Evolutionary conservation across 2,329 filamentous ascomycete genomes (phyloP).

Genomic region (Trichoderma arundinaceum): DNA sequence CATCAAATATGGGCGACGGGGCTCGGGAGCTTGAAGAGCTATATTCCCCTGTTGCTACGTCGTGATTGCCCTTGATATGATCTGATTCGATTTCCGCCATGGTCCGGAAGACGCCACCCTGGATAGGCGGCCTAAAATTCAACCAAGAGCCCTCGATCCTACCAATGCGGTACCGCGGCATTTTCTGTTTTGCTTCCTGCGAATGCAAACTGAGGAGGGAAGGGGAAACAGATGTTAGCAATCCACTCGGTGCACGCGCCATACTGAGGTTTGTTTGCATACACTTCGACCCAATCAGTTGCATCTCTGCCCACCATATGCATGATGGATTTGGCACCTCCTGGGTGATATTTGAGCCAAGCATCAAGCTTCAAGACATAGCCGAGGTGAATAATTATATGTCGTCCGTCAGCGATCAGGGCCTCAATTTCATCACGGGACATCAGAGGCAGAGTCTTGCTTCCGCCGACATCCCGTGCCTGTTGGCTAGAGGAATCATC

Average conservation of each 20-base stretch:
- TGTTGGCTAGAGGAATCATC: constrained; percentile 1
- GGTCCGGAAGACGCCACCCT: constrained; percentile 78
- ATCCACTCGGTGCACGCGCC: no score
- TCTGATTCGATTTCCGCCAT: constrained; percentile 47
- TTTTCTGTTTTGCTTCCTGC: constrained; percentile 71
- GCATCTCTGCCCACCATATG: constrained; percentile 55
- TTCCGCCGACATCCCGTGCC: not conserved
- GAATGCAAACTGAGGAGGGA: constrained; percentile 75
- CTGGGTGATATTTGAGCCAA: constrained; percentile 65
- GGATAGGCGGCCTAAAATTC: constrained; percentile 90
- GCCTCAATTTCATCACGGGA: constrained; percentile 32
- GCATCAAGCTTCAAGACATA: constrained; percentile 34
- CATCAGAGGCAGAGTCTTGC: constrained; percentile 25
- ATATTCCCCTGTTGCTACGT: constrained; percentile 39
- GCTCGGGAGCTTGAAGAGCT: constrained; percentile 61
- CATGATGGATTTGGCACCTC: constrained; percentile 62
- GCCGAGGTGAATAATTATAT: constrained; percentile 27
- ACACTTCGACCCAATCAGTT: constrained; percentile 46
- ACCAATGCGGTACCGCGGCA: constrained; percentile 85
- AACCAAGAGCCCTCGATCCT: constrained; percentile 79
- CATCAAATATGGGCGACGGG: constrained; percentile 58
- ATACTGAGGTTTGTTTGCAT: constrained; percentile 31
- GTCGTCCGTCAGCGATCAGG: constrained; percentile 28
- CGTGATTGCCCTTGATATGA: constrained; percentile 37
- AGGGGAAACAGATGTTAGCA: constrained; percentile 24